Base-by-base conservation (phyloP, 2,329 filamentous ascomycete species). In the Chlorencoelia australis region DNA sequence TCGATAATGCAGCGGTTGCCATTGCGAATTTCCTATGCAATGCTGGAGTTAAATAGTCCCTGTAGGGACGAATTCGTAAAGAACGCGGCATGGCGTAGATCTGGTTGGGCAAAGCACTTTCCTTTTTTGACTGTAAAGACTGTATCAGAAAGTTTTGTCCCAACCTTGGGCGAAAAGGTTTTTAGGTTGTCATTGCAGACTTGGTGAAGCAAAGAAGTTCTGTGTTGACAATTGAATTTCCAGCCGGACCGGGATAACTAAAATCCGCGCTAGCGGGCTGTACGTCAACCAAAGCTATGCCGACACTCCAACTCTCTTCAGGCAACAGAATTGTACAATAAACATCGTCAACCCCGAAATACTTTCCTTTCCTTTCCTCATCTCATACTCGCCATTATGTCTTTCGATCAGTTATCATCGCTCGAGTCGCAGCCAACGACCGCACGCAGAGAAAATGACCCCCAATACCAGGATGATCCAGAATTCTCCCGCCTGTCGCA, bases 1-100 rank as follows among this genome's bases (percentile, higher is more conserved):
- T 62, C 7, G 91, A 63, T 10, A 87, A 67, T 44, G 84, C 65
- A 10, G 73, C 69, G 31, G 82, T 81, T 9, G 85, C 86, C 45
- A 78, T 79, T 32, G 82, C 80, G 62, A 95, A 96, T 52, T 87
- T 76, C 52, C 83, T 73, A 60, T 96, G 89, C 46, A 95, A 67
- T 35, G 82, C 79, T 33, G 89, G 88, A 43, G 89, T 93, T 49
- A 95, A 66, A 59, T 93, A 93, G 64, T 94, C 85, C 67, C 68
- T 58, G 54, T 63, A 62, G 44, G 56, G 54, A 48, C 48, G 56
- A 48, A 54, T 53, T 47, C 50, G 44, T 30, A 43, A 41, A 24
- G 53, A 42, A 42, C 54, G 47, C 38, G 60, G 51, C 51, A 55
- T 55, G 37, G 33, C 49, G 40, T 33, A 15, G 13, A 10, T 7